Conservation (phyloP, 2,329 filamentous ascomycete species). For the Neonectria faginata region DNA sequence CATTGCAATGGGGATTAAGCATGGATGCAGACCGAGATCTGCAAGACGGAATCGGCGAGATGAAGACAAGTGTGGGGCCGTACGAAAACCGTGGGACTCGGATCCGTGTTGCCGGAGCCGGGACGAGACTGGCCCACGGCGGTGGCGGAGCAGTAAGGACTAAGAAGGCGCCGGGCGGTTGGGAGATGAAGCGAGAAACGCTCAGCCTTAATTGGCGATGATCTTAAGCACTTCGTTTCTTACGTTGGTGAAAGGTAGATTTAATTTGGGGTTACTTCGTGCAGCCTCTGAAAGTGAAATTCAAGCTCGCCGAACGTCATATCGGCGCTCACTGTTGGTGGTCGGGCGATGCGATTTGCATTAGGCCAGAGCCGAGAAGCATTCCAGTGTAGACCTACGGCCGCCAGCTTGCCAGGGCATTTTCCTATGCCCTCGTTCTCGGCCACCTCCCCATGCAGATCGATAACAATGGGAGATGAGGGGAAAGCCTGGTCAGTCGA, state of each 20-base stretch:
- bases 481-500: background rate
- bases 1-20: background rate
- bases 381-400: conserved; percentile 14
- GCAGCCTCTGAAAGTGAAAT: conserved; percentile 1
- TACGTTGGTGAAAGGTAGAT: background rate
- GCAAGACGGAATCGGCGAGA: background rate
- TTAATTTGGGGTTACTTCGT: background rate
- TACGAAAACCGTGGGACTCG: background rate
- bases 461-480: background rate
- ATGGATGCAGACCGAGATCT: background rate
- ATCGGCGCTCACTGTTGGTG: background rate
- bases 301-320: conserved; percentile 3
- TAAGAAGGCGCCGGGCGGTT: background rate
- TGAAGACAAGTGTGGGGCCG: conserved; percentile 16
- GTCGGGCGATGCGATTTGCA: conserved; percentile 13
- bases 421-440: background rate
- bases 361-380: conserved; percentile 9
- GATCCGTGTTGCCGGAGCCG: background rate
- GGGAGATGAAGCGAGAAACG: background rate
- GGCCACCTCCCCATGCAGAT: conserved; percentile 15
- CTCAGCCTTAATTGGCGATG: conserved; percentile 1
- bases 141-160: conserved; percentile 12
- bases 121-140: conserved; percentile 2
- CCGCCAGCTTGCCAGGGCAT: background rate
- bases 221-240: background rate